Evolutionary conservation across 768 basidiomycete species (phyloP).

Genomic region (Kwoniella sp.): DNA sequence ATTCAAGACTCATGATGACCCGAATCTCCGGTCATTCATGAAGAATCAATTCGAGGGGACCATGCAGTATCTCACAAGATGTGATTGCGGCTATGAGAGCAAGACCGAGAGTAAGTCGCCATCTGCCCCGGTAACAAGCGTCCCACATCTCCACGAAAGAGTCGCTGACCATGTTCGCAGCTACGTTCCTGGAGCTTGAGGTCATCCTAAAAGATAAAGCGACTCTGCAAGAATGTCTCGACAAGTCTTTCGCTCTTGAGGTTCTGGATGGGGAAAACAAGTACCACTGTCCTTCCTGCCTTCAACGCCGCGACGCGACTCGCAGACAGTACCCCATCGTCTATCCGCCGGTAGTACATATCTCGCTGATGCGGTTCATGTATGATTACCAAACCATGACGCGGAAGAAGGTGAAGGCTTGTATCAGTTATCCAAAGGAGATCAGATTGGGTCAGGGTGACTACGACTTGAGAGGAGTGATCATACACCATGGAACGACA

Average conservation of each 20-base stretch:
- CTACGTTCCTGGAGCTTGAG: slow-evolving; percentile 80
- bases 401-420: slow-evolving; percentile 83
- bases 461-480: slow-evolving; percentile 83
- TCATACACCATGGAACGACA: slow-evolving; percentile 87
- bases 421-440: slow-evolving; percentile 72
- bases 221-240: slow-evolving; percentile 70
- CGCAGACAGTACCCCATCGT: slow-evolving; percentile 70
- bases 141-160: background rate
- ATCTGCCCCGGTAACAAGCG: background rate
- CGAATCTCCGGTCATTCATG: slow-evolving; percentile 69
- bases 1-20: slow-evolving; percentile 76
- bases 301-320: slow-evolving; percentile 73
- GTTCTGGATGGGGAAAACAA: slow-evolving; percentile 78
- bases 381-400: slow-evolving; percentile 77
- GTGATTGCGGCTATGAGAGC: slow-evolving; percentile 72
- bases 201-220: slow-evolving; percentile 71
- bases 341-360: slow-evolving; percentile 83
- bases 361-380: slow-evolving; percentile 90
- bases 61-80: slow-evolving; percentile 77
- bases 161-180: background rate
- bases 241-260: slow-evolving; percentile 70
- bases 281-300: slow-evolving; percentile 78
- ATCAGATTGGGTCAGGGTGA: slow-evolving; percentile 68
- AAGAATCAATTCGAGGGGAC: slow-evolving; percentile 88
- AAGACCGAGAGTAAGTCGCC: slow-evolving; percentile 49